Evolutionary conservation across 2,329 filamentous ascomycete genomes (phyloP).

Genomic region (Exophiala mesophila): DNA sequence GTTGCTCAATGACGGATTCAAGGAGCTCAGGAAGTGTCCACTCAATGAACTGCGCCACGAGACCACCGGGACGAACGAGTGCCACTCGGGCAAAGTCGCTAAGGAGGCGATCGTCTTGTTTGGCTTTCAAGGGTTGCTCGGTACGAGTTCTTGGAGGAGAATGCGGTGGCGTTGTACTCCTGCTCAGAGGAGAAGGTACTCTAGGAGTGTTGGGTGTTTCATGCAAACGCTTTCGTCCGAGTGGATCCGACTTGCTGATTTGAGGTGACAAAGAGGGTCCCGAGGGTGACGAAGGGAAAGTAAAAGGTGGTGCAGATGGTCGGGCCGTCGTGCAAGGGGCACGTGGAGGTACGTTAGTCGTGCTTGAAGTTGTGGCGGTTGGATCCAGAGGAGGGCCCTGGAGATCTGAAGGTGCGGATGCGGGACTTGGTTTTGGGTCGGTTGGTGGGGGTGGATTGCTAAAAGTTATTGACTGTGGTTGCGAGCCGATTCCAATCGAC

Average conservation of each 20-base stretch:
- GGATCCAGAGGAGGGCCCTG: no score
- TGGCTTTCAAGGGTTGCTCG: conserved; percentile 7
- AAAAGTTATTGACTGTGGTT: no score
- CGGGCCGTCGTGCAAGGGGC: no score
- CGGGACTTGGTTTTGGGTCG: no score
- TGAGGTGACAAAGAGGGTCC: conserved; percentile 1
- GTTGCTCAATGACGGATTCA: conserved; percentile 15
- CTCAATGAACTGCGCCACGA: conserved; percentile 22
- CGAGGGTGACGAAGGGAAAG: background rate
- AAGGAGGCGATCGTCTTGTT: conserved; percentile 11
- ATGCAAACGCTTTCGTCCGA: background rate
- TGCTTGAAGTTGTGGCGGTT: no score
- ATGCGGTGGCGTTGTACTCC: conserved; percentile 9
- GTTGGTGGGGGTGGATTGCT: no score
- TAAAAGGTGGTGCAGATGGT: no score
- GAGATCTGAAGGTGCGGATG: no score
- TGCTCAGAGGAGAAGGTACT: conserved; percentile 7
- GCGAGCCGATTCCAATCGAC: no score
- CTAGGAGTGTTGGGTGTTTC: conserved; percentile 1
- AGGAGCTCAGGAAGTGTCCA: conserved; percentile 18
- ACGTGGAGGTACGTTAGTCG: no score
- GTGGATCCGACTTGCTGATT: background rate
- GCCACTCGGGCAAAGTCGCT: conserved; percentile 14
- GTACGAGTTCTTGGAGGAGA: conserved; percentile 7
- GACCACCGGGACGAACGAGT: conserved; percentile 17